Evolutionary conservation across 164 flowering plant species (phyloP).

Genomic region (Magnolia kwangsiensis): DNA sequence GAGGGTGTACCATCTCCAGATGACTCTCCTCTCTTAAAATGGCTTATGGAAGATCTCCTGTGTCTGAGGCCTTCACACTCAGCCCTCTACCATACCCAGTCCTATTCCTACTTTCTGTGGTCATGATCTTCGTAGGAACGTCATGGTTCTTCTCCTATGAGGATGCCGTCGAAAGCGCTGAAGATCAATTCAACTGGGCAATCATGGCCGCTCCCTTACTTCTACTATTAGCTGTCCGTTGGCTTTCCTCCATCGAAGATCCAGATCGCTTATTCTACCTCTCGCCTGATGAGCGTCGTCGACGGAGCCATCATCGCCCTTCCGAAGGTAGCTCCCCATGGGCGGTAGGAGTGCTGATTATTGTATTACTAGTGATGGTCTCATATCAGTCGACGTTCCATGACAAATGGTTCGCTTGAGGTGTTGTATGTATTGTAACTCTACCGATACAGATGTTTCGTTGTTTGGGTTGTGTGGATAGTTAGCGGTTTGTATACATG

Average conservation of each 20-base stretch:
- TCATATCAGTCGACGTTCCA: conserved; percentile 60
- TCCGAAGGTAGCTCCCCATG: conserved; percentile 65
- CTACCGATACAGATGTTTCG: no score
- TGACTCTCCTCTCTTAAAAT: neutral
- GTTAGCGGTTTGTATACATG: no score
- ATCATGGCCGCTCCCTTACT: conserved; percentile 53
- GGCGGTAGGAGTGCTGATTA: conserved; percentile 59
- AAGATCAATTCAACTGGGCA: conserved; percentile 43
- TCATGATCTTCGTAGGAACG: conserved; percentile 44
- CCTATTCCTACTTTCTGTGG: conserved; percentile 51
- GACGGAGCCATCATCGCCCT: conserved; percentile 22
- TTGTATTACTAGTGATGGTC: conserved; percentile 53
- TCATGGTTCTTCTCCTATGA: conserved; percentile 59
- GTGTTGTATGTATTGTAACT: neutral
- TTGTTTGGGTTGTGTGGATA: no score
- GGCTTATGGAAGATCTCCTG: conserved; percentile 33
- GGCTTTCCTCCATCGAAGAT: conserved; percentile 51
- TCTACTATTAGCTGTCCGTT: conserved; percentile 41
- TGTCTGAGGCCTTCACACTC: conserved; percentile 50
- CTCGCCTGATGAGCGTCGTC: conserved; percentile 35
- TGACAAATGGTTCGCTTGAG: conserved; percentile 54
- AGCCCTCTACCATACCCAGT: conserved; percentile 79
- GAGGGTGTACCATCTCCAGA: no score
- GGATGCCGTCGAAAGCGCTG: conserved; percentile 38
- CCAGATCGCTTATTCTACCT: conserved; percentile 29